These are phyloP conservation scores for Mycena citricolor DNA, from an alignment of 1,284 basidiomycete species.

Conservation along the genomic window DNA sequence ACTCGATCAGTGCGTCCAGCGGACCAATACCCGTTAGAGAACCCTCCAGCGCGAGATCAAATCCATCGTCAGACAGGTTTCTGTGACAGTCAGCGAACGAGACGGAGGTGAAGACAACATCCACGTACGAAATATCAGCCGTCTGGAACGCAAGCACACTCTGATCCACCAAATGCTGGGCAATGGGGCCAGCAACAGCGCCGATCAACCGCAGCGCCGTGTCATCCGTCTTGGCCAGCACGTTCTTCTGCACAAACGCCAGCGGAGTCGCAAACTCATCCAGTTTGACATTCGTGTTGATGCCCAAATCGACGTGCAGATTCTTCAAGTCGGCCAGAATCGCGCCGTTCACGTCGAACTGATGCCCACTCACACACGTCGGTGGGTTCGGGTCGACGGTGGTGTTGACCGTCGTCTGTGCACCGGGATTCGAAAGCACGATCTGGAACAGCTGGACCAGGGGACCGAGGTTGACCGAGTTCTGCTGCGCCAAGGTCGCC, in stretches of 20 bases:
- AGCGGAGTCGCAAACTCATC: constrained; percentile 69
- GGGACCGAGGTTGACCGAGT: constrained; percentile 64
- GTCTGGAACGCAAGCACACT: constrained; percentile 55
- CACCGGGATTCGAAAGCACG: constrained; percentile 51
- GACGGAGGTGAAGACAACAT: constrained; percentile 27
- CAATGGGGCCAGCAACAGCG: constrained; percentile 63
- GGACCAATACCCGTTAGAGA: constrained; percentile 63
- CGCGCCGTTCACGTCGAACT: constrained; percentile 60
- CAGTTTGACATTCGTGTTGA: constrained; percentile 50
- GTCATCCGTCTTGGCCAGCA: constrained; percentile 65
- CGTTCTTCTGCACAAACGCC: constrained; percentile 60
- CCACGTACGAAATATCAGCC: constrained; percentile 67
- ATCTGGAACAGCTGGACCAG: constrained; percentile 60
- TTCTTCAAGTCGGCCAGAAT: constrained; percentile 64
- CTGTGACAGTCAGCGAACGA: constrained; percentile 28
- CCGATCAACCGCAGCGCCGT: constrained; percentile 70
- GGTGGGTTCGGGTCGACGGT: constrained; percentile 53
- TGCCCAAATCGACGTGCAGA: constrained; percentile 53
- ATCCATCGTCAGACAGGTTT: constrained; percentile 58
- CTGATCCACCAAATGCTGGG: constrained; percentile 66
- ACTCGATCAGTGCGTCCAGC: constrained; percentile 63
- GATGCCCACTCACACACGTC: constrained; percentile 57
- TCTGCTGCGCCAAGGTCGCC: constrained; percentile 50
- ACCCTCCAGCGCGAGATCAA: constrained; percentile 57
- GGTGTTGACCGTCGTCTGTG: constrained; percentile 53